Base-by-base conservation (phyloP, 1,139 yeast species). In the Blastobotrys raffinosifermentans region DNA sequence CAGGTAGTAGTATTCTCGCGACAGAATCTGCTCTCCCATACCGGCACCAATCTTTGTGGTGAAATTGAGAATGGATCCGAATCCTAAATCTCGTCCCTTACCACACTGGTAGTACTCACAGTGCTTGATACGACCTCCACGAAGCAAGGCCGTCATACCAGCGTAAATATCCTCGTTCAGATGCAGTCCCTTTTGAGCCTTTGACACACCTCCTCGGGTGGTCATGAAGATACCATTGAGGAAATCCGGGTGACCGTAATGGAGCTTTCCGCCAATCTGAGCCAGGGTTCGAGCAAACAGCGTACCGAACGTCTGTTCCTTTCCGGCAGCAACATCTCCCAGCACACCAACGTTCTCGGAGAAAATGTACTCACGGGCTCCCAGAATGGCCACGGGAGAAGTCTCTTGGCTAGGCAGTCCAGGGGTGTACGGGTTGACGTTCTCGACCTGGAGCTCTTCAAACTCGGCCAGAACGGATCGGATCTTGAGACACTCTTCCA, bases 311-410 rank as follows among this genome's bases (percentile, higher is more conserved):
- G 98, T 91, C 68, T 91, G 98, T 75, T 91, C 98, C 72, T 91
- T 91, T 77, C 97, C 98, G 51, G 98, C 98, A 55, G 98, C 98
- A 64, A 91, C 94, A 68, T 91, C 98, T 80, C 98, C 98, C 54
- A 91, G 75, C 57, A 91, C 85, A 82, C 98, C 98, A 51, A 95
- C 83, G 71, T 89, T 91, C 68, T 91, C 98, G 47, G 96, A 86
- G 83, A 91, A 91, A 69, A 91, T 91, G 69, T 91, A 91, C 70
- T 91, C 98, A 73, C 98, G 83, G 40, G 98, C 97, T 79, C 98
- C 98, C 55, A 91, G 86, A 62, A 91, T 89, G 41, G 98, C 98
- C 55, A 91, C 98, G 22, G 98, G 98, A 23, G 49, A 29, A 31
- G 32, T 30, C 26, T 37, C 43, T 33, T 27, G 29, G 32, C 46